These are phyloP conservation scores for Entomortierella parvispora DNA, from an alignment of 192 early-diverging fungal genomes.

Conservation along the genomic window DNA sequence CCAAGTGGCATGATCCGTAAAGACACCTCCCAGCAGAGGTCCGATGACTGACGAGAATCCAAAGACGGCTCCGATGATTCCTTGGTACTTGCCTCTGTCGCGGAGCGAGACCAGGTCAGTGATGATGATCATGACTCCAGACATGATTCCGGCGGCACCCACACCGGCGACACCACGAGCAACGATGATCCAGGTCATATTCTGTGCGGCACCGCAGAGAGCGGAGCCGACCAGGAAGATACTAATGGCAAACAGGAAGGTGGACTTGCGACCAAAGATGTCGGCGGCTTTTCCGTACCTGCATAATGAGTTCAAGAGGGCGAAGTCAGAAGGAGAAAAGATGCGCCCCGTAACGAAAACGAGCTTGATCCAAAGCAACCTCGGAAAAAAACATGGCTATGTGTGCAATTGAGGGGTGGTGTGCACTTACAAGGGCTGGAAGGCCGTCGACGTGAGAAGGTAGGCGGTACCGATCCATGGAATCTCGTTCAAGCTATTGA, in stretches of 20 bases:
- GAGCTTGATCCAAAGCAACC: no score
- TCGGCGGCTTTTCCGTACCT: slow-evolving; percentile 77
- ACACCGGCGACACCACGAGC: slow-evolving; percentile 79
- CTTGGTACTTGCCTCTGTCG: slow-evolving; percentile 75
- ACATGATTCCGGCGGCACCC: slow-evolving; percentile 71
- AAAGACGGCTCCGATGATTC: slow-evolving; percentile 63
- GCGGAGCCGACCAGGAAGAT: slow-evolving; percentile 74
- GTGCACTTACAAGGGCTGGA: slow-evolving; percentile 71
- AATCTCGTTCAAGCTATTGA: slow-evolving; percentile 66
- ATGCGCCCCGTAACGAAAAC: neutral
- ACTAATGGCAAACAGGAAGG: slow-evolving; percentile 68
- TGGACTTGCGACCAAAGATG: slow-evolving; percentile 80
- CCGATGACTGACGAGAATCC: slow-evolving; percentile 64
- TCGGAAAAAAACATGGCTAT: no score
- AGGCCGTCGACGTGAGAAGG: slow-evolving; percentile 72
- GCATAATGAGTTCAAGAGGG: no score
- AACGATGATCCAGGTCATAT: slow-evolving; percentile 69
- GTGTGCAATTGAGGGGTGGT: no score
- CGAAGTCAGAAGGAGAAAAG: slow-evolving; percentile 8
- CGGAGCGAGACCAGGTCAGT: slow-evolving; percentile 69
- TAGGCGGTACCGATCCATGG: slow-evolving; percentile 74
- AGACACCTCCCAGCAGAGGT: slow-evolving; percentile 67
- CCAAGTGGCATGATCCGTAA: slow-evolving; percentile 68
- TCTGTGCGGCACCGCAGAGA: slow-evolving; percentile 68
- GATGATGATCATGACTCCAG: slow-evolving; percentile 74